Percentiles rank a stretch among this genome's conserved stretches.
Evolutionary conservation across 192 early-diverging fungal species (phyloP).

Genomic region (Entophlyctis luteolus): DNA sequence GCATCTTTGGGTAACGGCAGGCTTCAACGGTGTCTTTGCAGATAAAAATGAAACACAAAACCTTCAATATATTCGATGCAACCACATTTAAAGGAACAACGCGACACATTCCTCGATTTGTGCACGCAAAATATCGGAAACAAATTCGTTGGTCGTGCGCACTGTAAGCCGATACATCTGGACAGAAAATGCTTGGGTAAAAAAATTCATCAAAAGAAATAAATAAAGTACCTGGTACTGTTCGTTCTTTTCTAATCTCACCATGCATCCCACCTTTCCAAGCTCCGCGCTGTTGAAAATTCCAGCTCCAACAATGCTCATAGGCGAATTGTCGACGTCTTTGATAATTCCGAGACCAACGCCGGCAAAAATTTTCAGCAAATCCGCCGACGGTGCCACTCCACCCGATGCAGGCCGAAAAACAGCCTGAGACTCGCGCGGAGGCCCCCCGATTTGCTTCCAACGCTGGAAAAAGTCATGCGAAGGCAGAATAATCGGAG

Average conservation of each 20-base stretch:
- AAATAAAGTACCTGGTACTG: constrained; percentile 64
- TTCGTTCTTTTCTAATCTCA: constrained; percentile 82
- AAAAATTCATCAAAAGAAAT: neutral
- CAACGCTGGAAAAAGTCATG: constrained; percentile 85
- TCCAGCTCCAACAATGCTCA: constrained; percentile 85
- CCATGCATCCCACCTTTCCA: constrained; percentile 87
- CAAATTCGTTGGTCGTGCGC: constrained; percentile 77
- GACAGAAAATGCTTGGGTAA: neutral
- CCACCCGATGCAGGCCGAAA: constrained; percentile 43
- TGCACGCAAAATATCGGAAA: constrained; percentile 43
- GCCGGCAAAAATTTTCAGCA: constrained; percentile 58
- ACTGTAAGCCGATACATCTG: constrained; percentile 86
- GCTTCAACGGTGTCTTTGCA: too few species aligned
- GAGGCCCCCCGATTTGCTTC: constrained; percentile 90
- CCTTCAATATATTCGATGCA: too few species aligned
- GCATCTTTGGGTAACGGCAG: too few species aligned
- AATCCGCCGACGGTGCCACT: constrained; percentile 46
- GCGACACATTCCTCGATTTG: constrained; percentile 27
- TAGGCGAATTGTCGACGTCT: constrained; percentile 81
- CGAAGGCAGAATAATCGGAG: constrained; percentile 70
- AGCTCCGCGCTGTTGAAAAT: constrained; percentile 70
- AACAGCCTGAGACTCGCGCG: constrained; percentile 76
- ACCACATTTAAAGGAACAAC: constrained; percentile 11
- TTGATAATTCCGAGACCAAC: constrained; percentile 73
- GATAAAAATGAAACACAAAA: too few species aligned